Evolutionary conservation across 192 early-diverging fungal species (phyloP).

Genomic region (Coemansia sp.): DNA sequence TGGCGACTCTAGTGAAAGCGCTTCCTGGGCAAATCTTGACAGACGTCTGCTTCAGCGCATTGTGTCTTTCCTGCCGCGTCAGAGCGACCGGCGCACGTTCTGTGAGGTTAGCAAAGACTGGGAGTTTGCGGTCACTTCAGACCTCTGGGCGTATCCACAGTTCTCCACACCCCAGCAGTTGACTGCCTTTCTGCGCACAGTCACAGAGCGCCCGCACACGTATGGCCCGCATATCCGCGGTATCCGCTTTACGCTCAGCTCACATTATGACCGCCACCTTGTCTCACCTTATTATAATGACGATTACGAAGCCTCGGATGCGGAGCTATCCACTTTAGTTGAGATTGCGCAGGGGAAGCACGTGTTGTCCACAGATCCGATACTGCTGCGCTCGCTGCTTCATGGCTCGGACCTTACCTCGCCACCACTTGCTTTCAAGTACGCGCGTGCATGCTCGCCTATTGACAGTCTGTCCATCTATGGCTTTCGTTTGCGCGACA

Average conservation of each 20-base stretch:
- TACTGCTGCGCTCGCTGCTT: constrained; percentile 35
- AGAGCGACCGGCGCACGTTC: constrained; percentile 39
- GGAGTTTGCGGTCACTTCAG: constrained; percentile 30
- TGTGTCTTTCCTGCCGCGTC: constrained; percentile 29
- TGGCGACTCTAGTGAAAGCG: constrained; percentile 11
- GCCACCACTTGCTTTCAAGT: constrained; percentile 38
- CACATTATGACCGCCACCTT: constrained; percentile 49
- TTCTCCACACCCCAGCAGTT: constrained; percentile 44
- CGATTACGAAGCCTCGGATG: constrained; percentile 13
- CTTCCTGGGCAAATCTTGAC: constrained; percentile 33
- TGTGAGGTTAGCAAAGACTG: constrained; percentile 45
- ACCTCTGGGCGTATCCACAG: constrained; percentile 47
- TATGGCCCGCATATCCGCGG: constrained; percentile 38
- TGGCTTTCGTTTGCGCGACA: constrained; percentile 47
- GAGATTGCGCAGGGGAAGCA: constrained; percentile 42
- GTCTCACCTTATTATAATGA: constrained; percentile 19
- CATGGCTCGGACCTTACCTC: constrained; percentile 45
- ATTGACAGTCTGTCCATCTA: constrained; percentile 45
- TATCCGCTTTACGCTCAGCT: constrained; percentile 42
- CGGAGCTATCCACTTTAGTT: constrained; percentile 41
- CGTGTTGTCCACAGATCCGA: constrained; percentile 36
- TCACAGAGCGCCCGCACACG: constrained; percentile 18
- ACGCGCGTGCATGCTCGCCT: constrained; percentile 45
- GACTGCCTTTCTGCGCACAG: constrained; percentile 28
- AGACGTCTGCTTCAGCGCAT: constrained; percentile 44